Conservation (phyloP, 75 land plant species). For the Sequoiadendron giganteum region DNA sequence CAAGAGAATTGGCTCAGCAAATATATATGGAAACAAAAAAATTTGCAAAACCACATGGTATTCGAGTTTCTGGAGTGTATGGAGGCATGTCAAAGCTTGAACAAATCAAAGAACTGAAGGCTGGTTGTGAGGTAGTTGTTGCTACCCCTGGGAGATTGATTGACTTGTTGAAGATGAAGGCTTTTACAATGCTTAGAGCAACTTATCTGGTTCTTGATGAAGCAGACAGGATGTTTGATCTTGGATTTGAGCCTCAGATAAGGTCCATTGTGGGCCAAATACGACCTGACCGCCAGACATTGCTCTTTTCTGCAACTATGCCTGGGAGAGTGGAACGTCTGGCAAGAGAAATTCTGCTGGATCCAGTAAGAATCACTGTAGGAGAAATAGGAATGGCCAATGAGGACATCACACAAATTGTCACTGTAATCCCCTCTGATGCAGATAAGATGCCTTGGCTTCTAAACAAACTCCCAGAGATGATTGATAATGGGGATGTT, state of each 20-base stretch:
- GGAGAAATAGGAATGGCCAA: slow-evolving; percentile 98
- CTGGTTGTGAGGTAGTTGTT: slow-evolving; percentile 95
- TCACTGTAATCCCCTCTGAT: slow-evolving; percentile 87
- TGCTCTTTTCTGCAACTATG: slow-evolving; percentile 99
- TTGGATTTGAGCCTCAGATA: slow-evolving; percentile 99
- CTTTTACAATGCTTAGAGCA: slow-evolving; percentile 80
- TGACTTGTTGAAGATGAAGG: slow-evolving; percentile 96
- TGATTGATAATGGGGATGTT: slow-evolving; percentile 96
- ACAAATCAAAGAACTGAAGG: slow-evolving; percentile 96
- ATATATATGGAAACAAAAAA: slow-evolving; percentile 87
- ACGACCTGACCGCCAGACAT: slow-evolving; percentile 95
- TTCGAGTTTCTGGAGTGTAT: slow-evolving; percentile 91
- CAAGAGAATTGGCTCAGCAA: slow-evolving; percentile 97
- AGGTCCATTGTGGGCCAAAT: slow-evolving; percentile 97
- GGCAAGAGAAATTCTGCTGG: slow-evolving; percentile 87
- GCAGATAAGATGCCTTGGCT: slow-evolving; percentile 94
- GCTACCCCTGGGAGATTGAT: slow-evolving; percentile 97
- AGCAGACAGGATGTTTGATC: slow-evolving; percentile 98
- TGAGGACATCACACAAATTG: slow-evolving; percentile 96
- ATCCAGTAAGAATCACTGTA: slow-evolving; percentile 86
- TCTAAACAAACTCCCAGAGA: slow-evolving; percentile 64
- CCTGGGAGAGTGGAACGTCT: slow-evolving; percentile 85
- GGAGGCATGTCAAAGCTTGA: slow-evolving; percentile 99
- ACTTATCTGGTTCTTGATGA: slow-evolving; percentile 97
- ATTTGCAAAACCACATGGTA: slow-evolving; percentile 81